Percentiles rank a stretch among this genome's conserved stretches.
Conservation (phyloP, 2,329 filamentous ascomycete genomes). For the Aspergillus ochraceus region DNA sequence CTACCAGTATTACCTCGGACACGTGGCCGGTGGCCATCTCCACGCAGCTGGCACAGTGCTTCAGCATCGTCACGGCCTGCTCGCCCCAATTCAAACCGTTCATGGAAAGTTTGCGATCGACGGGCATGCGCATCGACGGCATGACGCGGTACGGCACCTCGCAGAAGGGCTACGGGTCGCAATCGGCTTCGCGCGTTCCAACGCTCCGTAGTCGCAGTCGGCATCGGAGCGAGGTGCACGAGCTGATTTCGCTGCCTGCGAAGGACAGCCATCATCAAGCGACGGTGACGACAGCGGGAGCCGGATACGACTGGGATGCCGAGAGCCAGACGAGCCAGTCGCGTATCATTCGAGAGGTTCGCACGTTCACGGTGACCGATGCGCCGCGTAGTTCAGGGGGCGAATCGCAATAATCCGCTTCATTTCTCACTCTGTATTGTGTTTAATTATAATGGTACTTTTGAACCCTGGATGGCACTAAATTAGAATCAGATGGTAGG, state of each 20-base stretch:
- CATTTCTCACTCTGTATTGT: not conserved
- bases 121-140: slow-evolving; percentile 27
- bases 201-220: not conserved
- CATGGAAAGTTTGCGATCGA: slow-evolving; percentile 30
- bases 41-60: slow-evolving; percentile 19
- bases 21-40: slow-evolving; percentile 21
- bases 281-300: slow-evolving; percentile 14
- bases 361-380: slow-evolving; percentile 25
- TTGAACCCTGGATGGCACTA: not conserved
- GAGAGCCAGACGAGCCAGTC: slow-evolving; percentile 28
- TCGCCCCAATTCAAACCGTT: slow-evolving; percentile 33
- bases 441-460: not conserved
- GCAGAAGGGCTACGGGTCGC: slow-evolving; percentile 16
- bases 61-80: slow-evolving; percentile 32
- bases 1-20: slow-evolving; percentile 20
- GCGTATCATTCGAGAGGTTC: slow-evolving; percentile 27
- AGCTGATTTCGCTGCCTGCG: slow-evolving; percentile 13
- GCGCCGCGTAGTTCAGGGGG: slow-evolving; percentile 4
- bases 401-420: not conserved
- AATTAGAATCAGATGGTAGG: not conserved
- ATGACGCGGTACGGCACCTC: slow-evolving; percentile 16
- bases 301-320: slow-evolving; percentile 19
- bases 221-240: slow-evolving; percentile 15
- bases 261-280: slow-evolving; percentile 15
- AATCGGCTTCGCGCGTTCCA: slow-evolving; percentile 9